These are phyloP conservation scores for Alloteropsis semialata DNA, from an alignment of 176 grass and related monocot genomes.

Conservation along the genomic window DNA sequence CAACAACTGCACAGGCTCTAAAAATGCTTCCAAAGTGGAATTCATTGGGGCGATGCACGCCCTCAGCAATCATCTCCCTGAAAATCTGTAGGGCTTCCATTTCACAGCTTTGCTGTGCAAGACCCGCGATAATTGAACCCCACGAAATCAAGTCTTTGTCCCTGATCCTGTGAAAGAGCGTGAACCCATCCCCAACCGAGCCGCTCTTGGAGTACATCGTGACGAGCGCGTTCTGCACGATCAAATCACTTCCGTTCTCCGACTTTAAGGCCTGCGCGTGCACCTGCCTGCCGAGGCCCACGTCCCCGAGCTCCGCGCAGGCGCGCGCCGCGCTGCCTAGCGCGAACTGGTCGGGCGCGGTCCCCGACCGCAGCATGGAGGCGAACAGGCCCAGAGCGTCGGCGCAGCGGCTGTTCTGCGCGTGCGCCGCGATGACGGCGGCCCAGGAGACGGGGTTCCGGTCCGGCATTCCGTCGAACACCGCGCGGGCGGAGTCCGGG, in stretches of 20 bases:
- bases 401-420: conserved; percentile 36
- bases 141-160: conserved; percentile 71
- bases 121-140: conserved; percentile 63
- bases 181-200: conserved; percentile 25
- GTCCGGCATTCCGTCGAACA: conserved; percentile 65
- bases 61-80: conserved; percentile 57
- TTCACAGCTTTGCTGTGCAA: conserved; percentile 42
- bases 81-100: conserved; percentile 45
- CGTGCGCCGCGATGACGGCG: conserved; percentile 61
- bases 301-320: conserved; percentile 48
- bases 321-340: conserved; percentile 48
- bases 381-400: conserved; percentile 49
- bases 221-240: conserved; percentile 62
- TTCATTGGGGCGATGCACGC: conserved; percentile 54
- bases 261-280: conserved; percentile 55
- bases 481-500: conserved; percentile 19
- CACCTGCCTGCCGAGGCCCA: conserved; percentile 47
- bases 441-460: conserved; percentile 80
- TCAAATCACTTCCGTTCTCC: conserved; percentile 31
- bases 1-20: conserved; percentile 45
- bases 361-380: conserved; percentile 55
- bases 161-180: conserved; percentile 48
- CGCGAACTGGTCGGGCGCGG: conserved; percentile 58
- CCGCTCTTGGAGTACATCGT: conserved; percentile 68
- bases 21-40: conserved; percentile 67